Conservation (phyloP, 1,284 basidiomycete species). For the Rhodotorula sp. region DNA sequence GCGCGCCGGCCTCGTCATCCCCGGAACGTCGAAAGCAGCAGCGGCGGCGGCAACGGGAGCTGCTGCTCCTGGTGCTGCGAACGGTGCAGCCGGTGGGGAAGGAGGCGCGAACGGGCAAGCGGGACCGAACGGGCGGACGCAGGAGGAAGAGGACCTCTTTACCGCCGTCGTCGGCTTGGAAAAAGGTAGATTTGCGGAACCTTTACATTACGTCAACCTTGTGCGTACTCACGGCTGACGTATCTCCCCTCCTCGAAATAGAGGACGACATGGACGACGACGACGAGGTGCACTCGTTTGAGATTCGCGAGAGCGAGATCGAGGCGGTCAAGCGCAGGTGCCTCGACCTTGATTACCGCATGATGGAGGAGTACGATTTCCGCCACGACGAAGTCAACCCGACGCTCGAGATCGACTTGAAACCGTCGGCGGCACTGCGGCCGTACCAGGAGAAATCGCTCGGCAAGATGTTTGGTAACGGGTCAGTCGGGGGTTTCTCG, state of each 20-base stretch:
- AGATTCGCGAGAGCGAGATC: slow-evolving; percentile 86
- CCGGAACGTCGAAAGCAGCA: slow-evolving; percentile 61
- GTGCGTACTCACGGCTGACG: not conserved
- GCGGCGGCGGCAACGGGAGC: slow-evolving; percentile 43
- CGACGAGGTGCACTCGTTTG: slow-evolving; percentile 90
- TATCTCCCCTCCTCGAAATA: not conserved
- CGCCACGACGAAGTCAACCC: slow-evolving; percentile 90
- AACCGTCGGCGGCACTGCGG: slow-evolving; percentile 90
- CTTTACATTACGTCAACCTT: not conserved
- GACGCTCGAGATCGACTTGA: slow-evolving; percentile 93
- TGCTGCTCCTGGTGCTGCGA: not conserved
- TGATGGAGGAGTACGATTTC: slow-evolving; percentile 98
- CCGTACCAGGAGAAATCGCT: slow-evolving; percentile 96
- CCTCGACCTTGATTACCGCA: slow-evolving; percentile 90
- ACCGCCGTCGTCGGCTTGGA: slow-evolving; percentile 88
- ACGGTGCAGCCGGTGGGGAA: slow-evolving; percentile 7
- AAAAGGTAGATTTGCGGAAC: slow-evolving; percentile 58
- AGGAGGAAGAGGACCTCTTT: slow-evolving; percentile 68
- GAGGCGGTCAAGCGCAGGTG: slow-evolving; percentile 62
- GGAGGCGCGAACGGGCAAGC: slow-evolving; percentile 14
- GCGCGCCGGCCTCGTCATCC: slow-evolving; percentile 75
- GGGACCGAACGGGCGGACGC: slow-evolving; percentile 22
- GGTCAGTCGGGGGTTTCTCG: slow-evolving; percentile 55
- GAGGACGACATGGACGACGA: slow-evolving; percentile 91
- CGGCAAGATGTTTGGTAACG: slow-evolving; percentile 98